Evolutionary conservation across 208 protist genomes (phyloP).

Genomic region (Herpetomonas samuelpessoai): DNA sequence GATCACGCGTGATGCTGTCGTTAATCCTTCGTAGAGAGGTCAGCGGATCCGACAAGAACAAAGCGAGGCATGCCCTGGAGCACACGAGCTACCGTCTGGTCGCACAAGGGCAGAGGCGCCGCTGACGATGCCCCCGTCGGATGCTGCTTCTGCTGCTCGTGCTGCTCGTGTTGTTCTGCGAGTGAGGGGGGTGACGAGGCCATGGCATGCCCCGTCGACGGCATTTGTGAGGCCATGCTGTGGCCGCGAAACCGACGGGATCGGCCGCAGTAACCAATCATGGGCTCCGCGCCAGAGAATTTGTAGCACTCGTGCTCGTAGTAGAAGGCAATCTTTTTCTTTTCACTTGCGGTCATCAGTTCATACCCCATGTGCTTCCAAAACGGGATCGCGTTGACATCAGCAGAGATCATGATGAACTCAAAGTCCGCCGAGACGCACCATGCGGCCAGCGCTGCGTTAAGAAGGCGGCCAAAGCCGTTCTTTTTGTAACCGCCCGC

Average conservation of each 20-base stretch:
- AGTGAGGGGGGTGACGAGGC: no score
- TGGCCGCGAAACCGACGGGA: not conserved
- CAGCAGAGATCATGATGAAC: slow-evolving; percentile 88
- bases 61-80: slow-evolving; percentile 47
- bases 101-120: slow-evolving; percentile 4
- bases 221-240: not conserved
- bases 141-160: no score
- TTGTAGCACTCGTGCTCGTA: slow-evolving; percentile 89
- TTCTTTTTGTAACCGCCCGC: slow-evolving; percentile 84
- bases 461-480: slow-evolving; percentile 73
- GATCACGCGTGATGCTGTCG: no score
- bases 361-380: slow-evolving; percentile 77
- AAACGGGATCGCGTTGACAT: slow-evolving; percentile 80
- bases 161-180: no score
- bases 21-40: slow-evolving; percentile 45
- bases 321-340: slow-evolving; percentile 77
- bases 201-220: no score
- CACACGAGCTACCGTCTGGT: slow-evolving; percentile 15
- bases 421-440: slow-evolving; percentile 55
- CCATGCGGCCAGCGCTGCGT: slow-evolving; percentile 72
- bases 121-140: slow-evolving; percentile 3
- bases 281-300: slow-evolving; percentile 76
- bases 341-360: slow-evolving; percentile 66
- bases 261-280: slow-evolving; percentile 73
- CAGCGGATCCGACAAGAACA: slow-evolving; percentile 26